phyloP scores from a whole-genome alignment of 495 filamentous ascomycete species.

The Neurospora terricola region DNA sequence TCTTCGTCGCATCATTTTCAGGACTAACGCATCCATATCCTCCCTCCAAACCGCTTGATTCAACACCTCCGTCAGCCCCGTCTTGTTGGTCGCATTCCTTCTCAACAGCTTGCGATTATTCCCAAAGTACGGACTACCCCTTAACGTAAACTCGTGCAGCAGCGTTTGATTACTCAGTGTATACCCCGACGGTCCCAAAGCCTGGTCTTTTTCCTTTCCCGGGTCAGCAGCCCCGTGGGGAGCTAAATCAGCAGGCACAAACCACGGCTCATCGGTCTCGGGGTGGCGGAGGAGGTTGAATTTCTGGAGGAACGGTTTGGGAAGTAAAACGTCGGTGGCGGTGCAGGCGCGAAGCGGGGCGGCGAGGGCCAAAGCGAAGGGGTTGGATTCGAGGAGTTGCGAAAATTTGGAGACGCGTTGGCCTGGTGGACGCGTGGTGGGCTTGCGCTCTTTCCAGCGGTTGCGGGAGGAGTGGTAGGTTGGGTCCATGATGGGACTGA shows the following conservation, averaged over 20 bases:
- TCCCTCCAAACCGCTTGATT: constrained; percentile 43
- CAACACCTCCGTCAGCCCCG: background rate
- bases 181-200: constrained; percentile 4
- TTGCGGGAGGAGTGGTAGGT: background rate
- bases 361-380: constrained; percentile 48
- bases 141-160: background rate
- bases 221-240: background rate
- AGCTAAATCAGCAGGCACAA: constrained; percentile 36
- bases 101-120: constrained; percentile 2
- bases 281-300: constrained; percentile 51
- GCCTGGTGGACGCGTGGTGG: background rate
- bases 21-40: constrained; percentile 57
- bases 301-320: constrained; percentile 52
- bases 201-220: background rate
- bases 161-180: constrained; percentile 6
- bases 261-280: constrained; percentile 43
- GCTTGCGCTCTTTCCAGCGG: background rate
- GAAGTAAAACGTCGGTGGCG: constrained; percentile 46
- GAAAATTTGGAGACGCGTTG: background rate
- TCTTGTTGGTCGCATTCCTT: background rate
- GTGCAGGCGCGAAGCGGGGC: constrained; percentile 53
- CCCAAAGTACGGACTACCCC: background rate
- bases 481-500: background rate
- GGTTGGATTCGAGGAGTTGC: background rate
- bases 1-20: constrained; percentile 40